These are phyloP conservation scores for Gracilariopsis chorda DNA, from an alignment of 23 red algal species.

Conservation along the genomic window DNA sequence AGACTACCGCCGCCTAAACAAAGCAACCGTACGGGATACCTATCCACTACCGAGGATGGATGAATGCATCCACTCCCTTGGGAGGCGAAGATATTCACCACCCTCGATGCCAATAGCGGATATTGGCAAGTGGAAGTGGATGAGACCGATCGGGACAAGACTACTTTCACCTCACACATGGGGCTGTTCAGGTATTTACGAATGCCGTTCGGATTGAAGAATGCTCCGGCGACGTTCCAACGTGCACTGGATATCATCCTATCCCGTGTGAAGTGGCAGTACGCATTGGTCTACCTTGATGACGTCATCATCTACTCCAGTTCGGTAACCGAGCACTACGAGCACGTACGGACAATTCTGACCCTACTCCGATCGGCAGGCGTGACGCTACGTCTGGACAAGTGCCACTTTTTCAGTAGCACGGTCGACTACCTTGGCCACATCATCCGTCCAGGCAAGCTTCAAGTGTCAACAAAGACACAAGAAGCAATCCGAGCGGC, in stretches of 20 bases:
- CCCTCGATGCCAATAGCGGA: slow-evolving; percentile 4
- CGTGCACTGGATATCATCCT: slow-evolving; percentile 38
- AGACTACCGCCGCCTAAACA: background rate
- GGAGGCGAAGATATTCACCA: slow-evolving; percentile 23
- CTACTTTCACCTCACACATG: background rate
- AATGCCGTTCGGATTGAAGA: background rate
- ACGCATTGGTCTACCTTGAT: background rate
- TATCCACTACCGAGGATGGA: slow-evolving; percentile 39
- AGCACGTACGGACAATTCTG: background rate
- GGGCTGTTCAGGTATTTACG: background rate
- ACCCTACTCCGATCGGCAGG: background rate
- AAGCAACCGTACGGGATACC: background rate
- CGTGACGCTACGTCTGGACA: background rate
- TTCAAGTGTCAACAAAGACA: background rate
- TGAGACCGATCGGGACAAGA: background rate
- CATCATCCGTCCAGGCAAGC: background rate
- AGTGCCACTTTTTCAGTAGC: background rate
- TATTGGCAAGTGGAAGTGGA: background rate
- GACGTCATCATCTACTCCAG: background rate
- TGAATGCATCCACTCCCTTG: slow-evolving; percentile 26
- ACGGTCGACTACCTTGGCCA: background rate
- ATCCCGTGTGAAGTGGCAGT: slow-evolving; percentile 17
- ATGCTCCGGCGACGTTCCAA: slow-evolving; percentile 12
- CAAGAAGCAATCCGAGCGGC: background rate
- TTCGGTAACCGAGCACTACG: background rate